Evolutionary conservation across 306 rosid species (phyloP).

Genomic region (Dalbergia oliveri): DNA sequence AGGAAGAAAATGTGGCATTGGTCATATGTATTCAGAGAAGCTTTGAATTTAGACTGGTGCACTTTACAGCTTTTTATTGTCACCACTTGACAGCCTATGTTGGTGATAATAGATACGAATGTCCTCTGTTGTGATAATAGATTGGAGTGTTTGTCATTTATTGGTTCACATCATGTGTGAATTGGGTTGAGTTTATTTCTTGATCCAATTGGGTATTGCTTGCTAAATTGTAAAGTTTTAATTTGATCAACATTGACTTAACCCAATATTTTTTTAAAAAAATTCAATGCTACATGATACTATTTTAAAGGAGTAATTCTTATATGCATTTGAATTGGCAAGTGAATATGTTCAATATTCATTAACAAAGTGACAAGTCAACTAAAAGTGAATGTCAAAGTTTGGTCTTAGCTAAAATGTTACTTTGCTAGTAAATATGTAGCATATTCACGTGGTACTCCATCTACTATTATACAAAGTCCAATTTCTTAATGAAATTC

Average conservation of each 20-base stretch:
- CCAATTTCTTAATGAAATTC: neutral
- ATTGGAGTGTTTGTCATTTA: neutral
- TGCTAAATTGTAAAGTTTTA: neutral
- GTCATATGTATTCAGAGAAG: slow-evolving; percentile 53
- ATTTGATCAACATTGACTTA: slow-evolving; percentile 16
- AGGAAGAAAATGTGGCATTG: slow-evolving; percentile 49
- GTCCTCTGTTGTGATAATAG: slow-evolving; percentile 52
- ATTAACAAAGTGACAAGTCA: no score
- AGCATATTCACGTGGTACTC: no score
- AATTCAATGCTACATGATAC: neutral
- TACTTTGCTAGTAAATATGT: no score
- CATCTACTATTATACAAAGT: neutral
- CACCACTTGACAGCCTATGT: slow-evolving; percentile 57
- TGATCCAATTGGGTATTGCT: neutral
- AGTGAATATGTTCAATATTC: no score
- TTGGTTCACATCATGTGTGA: slow-evolving; percentile 19
- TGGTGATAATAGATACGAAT: slow-evolving; percentile 44
- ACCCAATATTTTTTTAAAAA: neutral
- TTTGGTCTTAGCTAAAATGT: no score
- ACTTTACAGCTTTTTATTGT: slow-evolving; percentile 50
- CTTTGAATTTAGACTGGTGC: slow-evolving; percentile 76
- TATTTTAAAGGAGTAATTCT: neutral
- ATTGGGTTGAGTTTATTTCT: neutral
- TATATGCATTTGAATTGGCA: no score
- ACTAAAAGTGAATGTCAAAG: no score